Percentiles rank a stretch among this genome's conserved stretches.
Conservation (phyloP, 2,329 filamentous ascomycete species). For the Daldinia eschscholtzii region DNA sequence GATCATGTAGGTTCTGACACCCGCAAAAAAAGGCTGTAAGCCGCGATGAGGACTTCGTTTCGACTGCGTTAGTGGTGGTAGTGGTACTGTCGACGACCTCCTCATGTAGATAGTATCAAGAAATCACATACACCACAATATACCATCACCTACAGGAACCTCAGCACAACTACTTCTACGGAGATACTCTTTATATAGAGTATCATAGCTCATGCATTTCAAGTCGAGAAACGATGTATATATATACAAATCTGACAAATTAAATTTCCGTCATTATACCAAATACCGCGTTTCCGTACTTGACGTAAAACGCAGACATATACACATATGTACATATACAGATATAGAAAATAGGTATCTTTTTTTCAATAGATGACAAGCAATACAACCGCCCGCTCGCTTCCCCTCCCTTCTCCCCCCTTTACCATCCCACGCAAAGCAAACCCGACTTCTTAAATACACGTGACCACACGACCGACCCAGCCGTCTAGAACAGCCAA, state of each 20-base stretch:
- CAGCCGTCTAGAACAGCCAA: constrained; percentile 68
- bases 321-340: background rate
- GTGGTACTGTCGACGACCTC: background rate
- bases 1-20: constrained; percentile 7
- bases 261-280: constrained; percentile 8
- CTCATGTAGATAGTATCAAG: background rate
- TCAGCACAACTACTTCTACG: background rate
- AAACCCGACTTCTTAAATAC: background rate
- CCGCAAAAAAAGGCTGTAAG: background rate
- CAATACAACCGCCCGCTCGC: constrained; percentile 8
- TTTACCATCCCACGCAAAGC: background rate
- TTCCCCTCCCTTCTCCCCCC: background rate
- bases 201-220: background rate
- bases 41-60: background rate
- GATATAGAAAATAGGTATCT: constrained; percentile 10
- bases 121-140: background rate
- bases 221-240: background rate
- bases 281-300: background rate
- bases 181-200: background rate
- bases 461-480: background rate
- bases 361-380: constrained; percentile 9
- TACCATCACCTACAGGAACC: background rate
- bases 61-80: background rate
- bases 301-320: background rate
- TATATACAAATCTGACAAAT: background rate